These are phyloP conservation scores for Colletotrichum neosansevieriae DNA, from an alignment of 2,329 filamentous ascomycete species.

Conservation along the genomic window DNA sequence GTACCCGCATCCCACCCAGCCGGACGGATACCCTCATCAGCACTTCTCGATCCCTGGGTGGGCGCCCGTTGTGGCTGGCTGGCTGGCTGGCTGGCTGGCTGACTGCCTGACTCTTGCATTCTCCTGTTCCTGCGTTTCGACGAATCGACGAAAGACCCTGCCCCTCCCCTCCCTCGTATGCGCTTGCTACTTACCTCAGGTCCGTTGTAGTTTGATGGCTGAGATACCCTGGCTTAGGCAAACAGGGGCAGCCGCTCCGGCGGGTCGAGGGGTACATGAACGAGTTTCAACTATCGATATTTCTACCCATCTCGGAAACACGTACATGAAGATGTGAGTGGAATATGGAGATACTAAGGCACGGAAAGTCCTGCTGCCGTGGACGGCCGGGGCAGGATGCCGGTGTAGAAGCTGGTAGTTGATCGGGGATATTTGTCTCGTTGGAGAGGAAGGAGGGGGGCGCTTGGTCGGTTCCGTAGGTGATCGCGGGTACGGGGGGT, in stretches of 20 bases:
- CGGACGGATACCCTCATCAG: background rate
- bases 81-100: constrained; percentile 3
- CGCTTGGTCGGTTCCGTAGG: background rate
- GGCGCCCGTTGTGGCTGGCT: constrained; percentile 1
- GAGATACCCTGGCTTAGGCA: background rate
- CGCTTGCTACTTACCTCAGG: background rate
- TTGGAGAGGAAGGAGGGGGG: background rate
- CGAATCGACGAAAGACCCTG: too few relatives aligned
- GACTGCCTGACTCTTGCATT: background rate
- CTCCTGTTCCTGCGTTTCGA: background rate
- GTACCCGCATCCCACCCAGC: constrained; percentile 1
- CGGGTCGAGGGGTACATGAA: background rate
- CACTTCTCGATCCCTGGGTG: background rate
- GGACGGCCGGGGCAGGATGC: background rate
- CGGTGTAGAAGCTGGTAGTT: background rate
- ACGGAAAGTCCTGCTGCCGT: background rate
- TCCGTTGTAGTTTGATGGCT: background rate
- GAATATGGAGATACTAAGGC: background rate
- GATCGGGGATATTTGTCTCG: background rate
- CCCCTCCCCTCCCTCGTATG: too few relatives aligned
- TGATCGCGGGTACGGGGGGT: background rate
- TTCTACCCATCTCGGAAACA: background rate
- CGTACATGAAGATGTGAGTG: background rate
- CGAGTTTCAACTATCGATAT: background rate
- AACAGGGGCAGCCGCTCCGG: background rate